A percentile compares a stretch with the other conserved stretches of the same genome.
Conservation (phyloP, 345 rosid species). For the Dovyalis caffra region DNA sequence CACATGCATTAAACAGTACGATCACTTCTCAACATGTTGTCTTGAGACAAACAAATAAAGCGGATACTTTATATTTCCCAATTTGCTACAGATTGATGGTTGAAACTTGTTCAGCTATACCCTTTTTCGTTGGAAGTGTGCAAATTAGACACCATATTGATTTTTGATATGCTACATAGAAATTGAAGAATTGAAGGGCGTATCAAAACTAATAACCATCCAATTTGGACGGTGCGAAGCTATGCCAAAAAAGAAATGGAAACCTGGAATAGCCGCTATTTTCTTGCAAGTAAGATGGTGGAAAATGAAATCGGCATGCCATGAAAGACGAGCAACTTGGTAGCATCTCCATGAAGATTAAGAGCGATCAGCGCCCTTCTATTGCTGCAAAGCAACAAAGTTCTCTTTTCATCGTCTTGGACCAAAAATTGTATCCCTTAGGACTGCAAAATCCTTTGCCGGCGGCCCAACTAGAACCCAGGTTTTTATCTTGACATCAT, state of each 20-base stretch:
- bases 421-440: not conserved
- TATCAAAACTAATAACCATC: not conserved
- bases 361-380: not conserved
- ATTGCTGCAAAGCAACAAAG: not conserved
- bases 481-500: not conserved
- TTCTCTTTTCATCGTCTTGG: not conserved
- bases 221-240: not conserved
- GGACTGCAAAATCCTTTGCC: not conserved
- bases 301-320: not conserved
- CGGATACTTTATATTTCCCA: too few species aligned
- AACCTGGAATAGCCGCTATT: not conserved
- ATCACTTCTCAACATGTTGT: not conserved
- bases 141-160: not conserved
- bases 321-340: not conserved
- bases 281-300: not conserved
- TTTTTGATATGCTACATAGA: not conserved
- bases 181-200: not conserved
- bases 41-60: not conserved
- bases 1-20: not conserved
- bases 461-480: not conserved
- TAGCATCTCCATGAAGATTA: not conserved
- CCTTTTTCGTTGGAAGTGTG: not conserved
- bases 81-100: too few species aligned
- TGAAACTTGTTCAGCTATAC: not conserved
- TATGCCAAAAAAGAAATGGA: not conserved